These are phyloP conservation scores for Fusarium abutilonis DNA, from an alignment of 2,329 filamentous ascomycete species.

Conservation along the genomic window DNA sequence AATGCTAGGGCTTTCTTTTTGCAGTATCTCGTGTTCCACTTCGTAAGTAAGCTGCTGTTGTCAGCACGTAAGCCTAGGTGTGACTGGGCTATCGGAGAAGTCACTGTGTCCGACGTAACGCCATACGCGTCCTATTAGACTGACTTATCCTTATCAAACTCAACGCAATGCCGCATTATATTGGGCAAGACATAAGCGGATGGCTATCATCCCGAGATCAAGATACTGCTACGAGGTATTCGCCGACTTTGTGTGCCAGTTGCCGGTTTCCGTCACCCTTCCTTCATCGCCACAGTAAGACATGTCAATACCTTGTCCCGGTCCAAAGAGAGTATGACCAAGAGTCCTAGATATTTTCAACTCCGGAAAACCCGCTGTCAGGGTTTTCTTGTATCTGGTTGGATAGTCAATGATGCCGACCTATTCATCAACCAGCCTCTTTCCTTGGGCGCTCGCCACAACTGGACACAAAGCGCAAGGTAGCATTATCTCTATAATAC, in stretches of 20 bases:
- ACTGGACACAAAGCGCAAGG: neutral
- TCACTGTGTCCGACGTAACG: neutral
- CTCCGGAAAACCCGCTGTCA: neutral
- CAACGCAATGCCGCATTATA: neutral
- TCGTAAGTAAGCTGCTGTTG: slow-evolving; percentile 6
- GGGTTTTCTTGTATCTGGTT: neutral
- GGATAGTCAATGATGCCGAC: neutral
- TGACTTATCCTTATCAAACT: neutral
- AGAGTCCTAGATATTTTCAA: neutral
- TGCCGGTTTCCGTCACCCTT: too few species aligned
- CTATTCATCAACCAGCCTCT: neutral
- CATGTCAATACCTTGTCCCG: too few species aligned
- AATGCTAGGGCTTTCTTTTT: neutral
- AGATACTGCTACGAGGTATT: neutral
- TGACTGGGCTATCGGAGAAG: neutral
- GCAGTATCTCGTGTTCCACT: neutral
- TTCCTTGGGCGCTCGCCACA: neutral
- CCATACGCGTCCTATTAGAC: neutral
- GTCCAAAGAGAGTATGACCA: neutral
- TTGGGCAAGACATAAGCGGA: neutral
- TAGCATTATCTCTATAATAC: neutral
- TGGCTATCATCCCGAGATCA: neutral
- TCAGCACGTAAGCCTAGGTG: neutral
- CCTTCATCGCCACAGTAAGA: neutral
- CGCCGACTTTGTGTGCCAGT: neutral